phyloP scores from a whole-genome alignment of 2,329 filamentous ascomycete genomes.

The Ustulina deusta region DNA sequence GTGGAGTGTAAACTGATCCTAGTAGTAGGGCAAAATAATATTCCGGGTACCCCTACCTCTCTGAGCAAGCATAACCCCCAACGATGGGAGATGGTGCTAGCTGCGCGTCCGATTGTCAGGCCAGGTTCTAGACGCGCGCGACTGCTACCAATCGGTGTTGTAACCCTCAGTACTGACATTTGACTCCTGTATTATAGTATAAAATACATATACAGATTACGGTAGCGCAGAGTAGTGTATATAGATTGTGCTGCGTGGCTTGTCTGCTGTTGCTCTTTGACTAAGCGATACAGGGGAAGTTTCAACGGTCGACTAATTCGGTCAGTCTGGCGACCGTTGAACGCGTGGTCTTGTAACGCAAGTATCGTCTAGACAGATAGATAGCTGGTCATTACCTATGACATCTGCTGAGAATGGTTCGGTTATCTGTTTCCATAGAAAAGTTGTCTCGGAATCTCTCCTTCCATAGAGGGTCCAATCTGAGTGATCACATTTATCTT shows the following conservation, averaged over 20 bases:
- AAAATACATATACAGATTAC: neutral
- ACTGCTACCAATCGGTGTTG: constrained; percentile 18
- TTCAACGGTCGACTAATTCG: constrained; percentile 31
- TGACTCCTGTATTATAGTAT: neutral
- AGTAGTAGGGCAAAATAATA: constrained; percentile 23
- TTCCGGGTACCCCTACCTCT: constrained; percentile 34
- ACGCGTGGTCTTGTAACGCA: constrained; percentile 31
- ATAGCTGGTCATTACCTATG: constrained; percentile 6
- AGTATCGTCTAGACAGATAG: constrained; percentile 15
- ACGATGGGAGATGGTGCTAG: constrained; percentile 34
- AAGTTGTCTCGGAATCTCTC: constrained; percentile 28
- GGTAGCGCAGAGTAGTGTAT: neutral
- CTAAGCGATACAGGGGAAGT: constrained; percentile 14
- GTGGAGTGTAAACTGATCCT: neutral
- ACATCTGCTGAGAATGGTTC: constrained; percentile 26
- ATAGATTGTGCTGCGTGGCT: constrained; percentile 4
- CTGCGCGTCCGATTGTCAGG: constrained; percentile 32
- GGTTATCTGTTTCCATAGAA: constrained; percentile 27
- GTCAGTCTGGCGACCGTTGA: constrained; percentile 32
- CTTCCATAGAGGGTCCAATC: constrained; percentile 18
- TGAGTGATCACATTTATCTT: constrained; percentile 24
- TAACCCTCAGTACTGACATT: constrained; percentile 17
- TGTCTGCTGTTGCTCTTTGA: constrained; percentile 19
- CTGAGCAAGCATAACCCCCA: constrained; percentile 21
- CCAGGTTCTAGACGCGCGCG: constrained; percentile 39